A percentile compares a stretch with the other conserved stretches of the same genome.
phyloP scores from a whole-genome alignment of 2,329 filamentous ascomycete genomes.

The Blumeria graminis region DNA sequence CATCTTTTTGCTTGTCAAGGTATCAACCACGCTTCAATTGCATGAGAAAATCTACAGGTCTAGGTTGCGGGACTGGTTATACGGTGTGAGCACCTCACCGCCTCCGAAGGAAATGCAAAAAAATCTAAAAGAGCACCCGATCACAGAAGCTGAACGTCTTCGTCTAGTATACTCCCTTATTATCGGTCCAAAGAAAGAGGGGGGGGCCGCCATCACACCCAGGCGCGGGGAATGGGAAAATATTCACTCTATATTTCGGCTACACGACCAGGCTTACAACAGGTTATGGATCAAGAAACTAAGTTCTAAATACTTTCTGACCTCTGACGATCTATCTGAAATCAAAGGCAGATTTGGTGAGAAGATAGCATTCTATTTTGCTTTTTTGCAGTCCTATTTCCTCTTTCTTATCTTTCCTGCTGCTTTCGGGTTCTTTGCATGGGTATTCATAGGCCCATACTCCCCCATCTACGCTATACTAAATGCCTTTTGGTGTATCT shows the following conservation, averaged over 20 bases:
- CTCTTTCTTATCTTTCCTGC: conserved; percentile 65
- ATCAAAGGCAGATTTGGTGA: conserved; percentile 2
- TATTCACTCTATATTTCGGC: conserved; percentile 50
- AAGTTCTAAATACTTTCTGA: conserved; percentile 45
- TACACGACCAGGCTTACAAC: conserved; percentile 58
- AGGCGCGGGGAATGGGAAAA: conserved; percentile 45
- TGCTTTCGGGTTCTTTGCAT: conserved; percentile 49
- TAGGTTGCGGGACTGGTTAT: conserved; percentile 80
- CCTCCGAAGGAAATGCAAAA: conserved; percentile 48
- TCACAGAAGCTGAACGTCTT: conserved; percentile 71
- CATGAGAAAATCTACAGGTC: conserved; percentile 64
- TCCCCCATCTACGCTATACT: conserved; percentile 58
- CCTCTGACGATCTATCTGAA: conserved; percentile 25
- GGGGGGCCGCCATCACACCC: conserved; percentile 56
- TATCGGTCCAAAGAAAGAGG: conserved; percentile 45
- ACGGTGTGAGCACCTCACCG: conserved; percentile 56
- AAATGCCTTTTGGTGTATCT: conserved; percentile 63
- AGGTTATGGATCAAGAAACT: conserved; percentile 50
- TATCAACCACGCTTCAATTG: conserved; percentile 52
- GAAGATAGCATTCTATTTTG: conserved; percentile 50
- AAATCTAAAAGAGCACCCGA: conserved; percentile 45
- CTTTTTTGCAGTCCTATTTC: conserved; percentile 81
- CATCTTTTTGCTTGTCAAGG: conserved; percentile 60
- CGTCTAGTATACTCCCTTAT: conserved; percentile 74
- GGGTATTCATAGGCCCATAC: conserved; percentile 65